Percentiles rank a stretch among this genome's conserved stretches.
These are phyloP conservation scores for Ustilago cynodontis DNA, from an alignment of 1,284 basidiomycete species.

Conservation along the genomic window DNA sequence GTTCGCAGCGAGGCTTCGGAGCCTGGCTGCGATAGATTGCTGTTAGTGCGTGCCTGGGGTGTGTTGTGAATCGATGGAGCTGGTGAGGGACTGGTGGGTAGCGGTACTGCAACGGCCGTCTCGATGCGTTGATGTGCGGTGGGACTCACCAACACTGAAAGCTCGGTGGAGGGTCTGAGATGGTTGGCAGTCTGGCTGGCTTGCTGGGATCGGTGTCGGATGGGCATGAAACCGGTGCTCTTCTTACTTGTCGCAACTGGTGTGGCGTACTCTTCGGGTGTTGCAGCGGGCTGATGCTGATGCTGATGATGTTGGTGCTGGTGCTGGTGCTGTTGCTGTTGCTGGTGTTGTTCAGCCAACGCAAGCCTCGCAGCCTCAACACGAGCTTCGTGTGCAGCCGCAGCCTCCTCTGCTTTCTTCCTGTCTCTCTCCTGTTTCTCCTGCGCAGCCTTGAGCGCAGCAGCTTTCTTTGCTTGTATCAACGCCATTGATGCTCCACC, in stretches of 20 bases:
- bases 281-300: neutral
- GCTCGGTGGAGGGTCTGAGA: constrained; percentile 23
- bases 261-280: constrained; percentile 27
- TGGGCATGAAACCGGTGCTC: constrained; percentile 40
- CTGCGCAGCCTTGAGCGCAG: constrained; percentile 49
- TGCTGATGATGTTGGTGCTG: constrained; percentile 10
- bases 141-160: constrained; percentile 36
- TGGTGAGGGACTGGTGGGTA: constrained; percentile 43
- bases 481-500: constrained; percentile 61
- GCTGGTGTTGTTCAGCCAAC: constrained; percentile 24
- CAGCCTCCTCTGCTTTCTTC: constrained; percentile 48
- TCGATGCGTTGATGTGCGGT: constrained; percentile 38
- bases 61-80: constrained; percentile 5
- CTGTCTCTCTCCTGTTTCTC: constrained; percentile 51
- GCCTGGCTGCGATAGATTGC: constrained; percentile 15
- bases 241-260: constrained; percentile 29
- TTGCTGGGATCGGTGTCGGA: constrained; percentile 20
- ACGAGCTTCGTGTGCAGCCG: constrained; percentile 45
- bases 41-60: constrained; percentile 21
- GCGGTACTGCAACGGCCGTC: constrained; percentile 34
- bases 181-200: neutral
- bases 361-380: constrained; percentile 32
- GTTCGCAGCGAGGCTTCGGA: constrained; percentile 23
- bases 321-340: constrained; percentile 11
- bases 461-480: constrained; percentile 66